Conservation (phyloP, 768 basidiomycete species). For the Dendrothele bispora region DNA sequence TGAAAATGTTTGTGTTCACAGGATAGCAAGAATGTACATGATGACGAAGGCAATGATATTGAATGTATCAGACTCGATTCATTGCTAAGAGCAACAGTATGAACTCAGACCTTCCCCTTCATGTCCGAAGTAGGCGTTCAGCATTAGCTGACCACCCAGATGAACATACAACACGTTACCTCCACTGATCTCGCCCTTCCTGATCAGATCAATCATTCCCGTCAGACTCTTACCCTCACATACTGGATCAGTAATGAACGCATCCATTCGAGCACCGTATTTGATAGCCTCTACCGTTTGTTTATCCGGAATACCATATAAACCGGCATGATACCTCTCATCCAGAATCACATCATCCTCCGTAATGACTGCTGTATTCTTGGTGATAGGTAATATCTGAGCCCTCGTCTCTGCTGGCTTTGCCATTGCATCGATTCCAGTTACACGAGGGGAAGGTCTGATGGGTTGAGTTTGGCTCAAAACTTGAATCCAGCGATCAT, state of each 20-base stretch:
- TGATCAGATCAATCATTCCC: constrained; percentile 21
- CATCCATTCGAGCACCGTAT: constrained; percentile 21
- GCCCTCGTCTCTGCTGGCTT: constrained; percentile 18
- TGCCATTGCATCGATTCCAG: constrained; percentile 22
- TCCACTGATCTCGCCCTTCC: constrained; percentile 12
- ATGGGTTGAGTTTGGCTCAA: constrained; percentile 10
- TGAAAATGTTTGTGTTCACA: too few species aligned
- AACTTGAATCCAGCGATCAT: constrained; percentile 23
- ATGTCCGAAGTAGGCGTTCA: constrained; percentile 18
- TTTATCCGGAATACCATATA: constrained; percentile 20
- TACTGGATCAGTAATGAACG: constrained; percentile 23
- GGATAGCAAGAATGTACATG: too few species aligned
- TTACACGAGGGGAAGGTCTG: constrained; percentile 8
- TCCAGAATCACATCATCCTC: constrained; percentile 20
- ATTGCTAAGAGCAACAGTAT: too few species aligned
- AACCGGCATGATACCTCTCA: constrained; percentile 19
- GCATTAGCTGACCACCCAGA: constrained; percentile 19
- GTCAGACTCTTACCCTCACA: constrained; percentile 23
- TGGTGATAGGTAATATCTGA: constrained; percentile 17
- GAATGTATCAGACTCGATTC: too few species aligned
- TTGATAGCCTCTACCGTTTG: constrained; percentile 21
- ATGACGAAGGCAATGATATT: too few species aligned
- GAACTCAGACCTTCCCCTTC: constrained; percentile 9
- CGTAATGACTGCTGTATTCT: constrained; percentile 14
- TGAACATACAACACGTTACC: constrained; percentile 22